Evolutionary conservation across 352 stramenopile genomes (phyloP), one percentile per base, ranked within the genome.

Genomic region (Saprolegnia diclina): DNA sequence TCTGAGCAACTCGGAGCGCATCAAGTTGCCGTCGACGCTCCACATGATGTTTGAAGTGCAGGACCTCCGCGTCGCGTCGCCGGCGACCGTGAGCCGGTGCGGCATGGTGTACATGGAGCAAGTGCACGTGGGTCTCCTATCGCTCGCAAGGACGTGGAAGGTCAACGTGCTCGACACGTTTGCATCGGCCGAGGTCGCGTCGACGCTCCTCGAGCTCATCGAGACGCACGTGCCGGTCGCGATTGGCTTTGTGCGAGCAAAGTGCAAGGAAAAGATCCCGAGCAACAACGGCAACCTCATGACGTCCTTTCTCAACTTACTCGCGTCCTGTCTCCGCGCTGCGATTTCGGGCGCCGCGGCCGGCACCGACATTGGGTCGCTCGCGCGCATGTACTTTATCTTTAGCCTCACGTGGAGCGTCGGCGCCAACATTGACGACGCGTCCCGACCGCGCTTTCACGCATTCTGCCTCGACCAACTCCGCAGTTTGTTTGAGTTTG

Each of bases 31-130:
- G 11, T 75, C 87, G 52, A 92, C 84, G 16, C 72, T 97, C 44
- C 88, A 96, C 55, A 97, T 97, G 90, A 93, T 97, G 81, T 97
- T 97, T 71, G 90, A 97, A 67, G 90, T 97, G 5, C 86, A 96
- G 66, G 90, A 97, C 65, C 75, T 97, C 11, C 82, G 85, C 7
- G 87, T 96, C 0, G 90, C 90, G 5, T 96, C 89, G 0, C 90
- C 90, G 0, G 90, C 88, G 14, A 97, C 90, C 3, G 87, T 97
- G 35, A 93, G 81, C 66, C 85, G 90, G 2, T 96, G 88, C 48
- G 90, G 90, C 24, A 97, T 97, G 85, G 85, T 97, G 4, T 97
- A 96, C 68, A 97, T 97, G 87, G 87, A 95, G 62, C 87, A 95
- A 73, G 83, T 95, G 18, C 87, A 95, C 35, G 83, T 95, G 35